Base-by-base conservation (phyloP, 2,329 filamentous ascomycete species). In the Capronia coronata region DNA sequence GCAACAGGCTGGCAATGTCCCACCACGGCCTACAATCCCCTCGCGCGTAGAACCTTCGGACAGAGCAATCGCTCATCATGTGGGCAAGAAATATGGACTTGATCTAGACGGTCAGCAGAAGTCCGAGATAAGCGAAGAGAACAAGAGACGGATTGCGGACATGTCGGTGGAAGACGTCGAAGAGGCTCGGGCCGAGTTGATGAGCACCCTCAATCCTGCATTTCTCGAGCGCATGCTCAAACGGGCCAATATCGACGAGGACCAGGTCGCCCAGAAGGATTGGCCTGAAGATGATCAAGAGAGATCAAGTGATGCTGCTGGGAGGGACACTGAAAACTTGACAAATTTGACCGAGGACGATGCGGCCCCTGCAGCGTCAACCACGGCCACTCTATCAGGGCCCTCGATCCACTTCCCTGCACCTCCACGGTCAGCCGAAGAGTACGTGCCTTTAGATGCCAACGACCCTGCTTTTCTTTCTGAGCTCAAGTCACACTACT, bases 401-500 rank as follows among this genome's bases (percentile, higher is more conserved):
- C 39, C 62, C 13, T 65, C 62, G 35, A 65, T 70, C 43, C 67
- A 73, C 57, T 72, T 72, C 64, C 65, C 74, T 55, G 64, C 71
- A 56, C 67, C 71, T 18, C 62, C 72, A 49, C 57, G 70, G 59
- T 56, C 70, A 60, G 29, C 74, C 66, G 59, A 74, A 18, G 67
- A 76, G 1, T 68, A 69, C 62, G 85, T 86, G 9, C 83, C 88
- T 51, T 83, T 97, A 56, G 87, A 97, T 65, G 89, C 90, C 0
- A 74, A 80, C 30, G 87, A 90, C 51, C 84, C 87, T 0, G 76
- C 87, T 63, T 97, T 97, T 71, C 82, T 97, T 50, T 70, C 79
- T 40, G 84, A 87, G 49, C 80, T 98, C 4, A 90, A 95, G 73
- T 71, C 82, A 18, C 95, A 96, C 67, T 98, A 95, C 76, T 98